Evolutionary conservation across 2,329 filamentous ascomycete genomes (phyloP), one percentile per base, ranked within the genome.

Genomic region (Xylaria arbuscula): DNA sequence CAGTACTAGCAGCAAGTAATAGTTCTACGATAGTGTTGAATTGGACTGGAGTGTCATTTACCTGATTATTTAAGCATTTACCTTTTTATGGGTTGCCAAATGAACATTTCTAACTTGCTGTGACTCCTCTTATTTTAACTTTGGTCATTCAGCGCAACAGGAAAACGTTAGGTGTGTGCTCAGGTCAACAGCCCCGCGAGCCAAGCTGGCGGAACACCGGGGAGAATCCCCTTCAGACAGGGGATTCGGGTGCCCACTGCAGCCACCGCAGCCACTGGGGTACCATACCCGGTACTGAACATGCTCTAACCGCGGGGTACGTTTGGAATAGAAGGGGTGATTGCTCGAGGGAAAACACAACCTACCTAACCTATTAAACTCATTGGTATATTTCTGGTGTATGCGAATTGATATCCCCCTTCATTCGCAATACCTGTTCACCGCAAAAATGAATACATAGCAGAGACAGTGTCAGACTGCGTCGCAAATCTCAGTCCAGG

Each of bases 131-230:
- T 17, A 40, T 24, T 28, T 8, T 13, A 38, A 10, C 36, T 11
- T 57, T 15, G 6, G 3, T 24, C 13, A 34, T 19, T 8, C 28
- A 22, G n/a, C 34, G 15, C 32, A 40, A 9, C 28, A 3, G 28
- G 28, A 28, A 28, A 28, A 28, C 28, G 28, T 28, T 28, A 28
- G 28, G 28, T 2, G 28, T 28, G 11, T 47, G 22, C 51, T 34
- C 6, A 54, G 51, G 59, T 63, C 47, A 10, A 64, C 17, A 51
- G 28, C 61, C 66, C 55, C 55, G 38, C 48, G 38, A 36, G 36
- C 47, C 63, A 36, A 63, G 63, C 59, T 56, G 57, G 61, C 67
- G 67, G 67, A 67, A 69, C 32, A 63, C 64, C 58, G 67, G 67
- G 59, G 63, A 66, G 50, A 42, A 17, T 60, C 59, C 54, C 59